Evolutionary conservation across 371 early-diverging fungal species (phyloP), one percentile per base, ranked within the genome.

Genomic region (Apophysomyces trapeziformis): DNA sequence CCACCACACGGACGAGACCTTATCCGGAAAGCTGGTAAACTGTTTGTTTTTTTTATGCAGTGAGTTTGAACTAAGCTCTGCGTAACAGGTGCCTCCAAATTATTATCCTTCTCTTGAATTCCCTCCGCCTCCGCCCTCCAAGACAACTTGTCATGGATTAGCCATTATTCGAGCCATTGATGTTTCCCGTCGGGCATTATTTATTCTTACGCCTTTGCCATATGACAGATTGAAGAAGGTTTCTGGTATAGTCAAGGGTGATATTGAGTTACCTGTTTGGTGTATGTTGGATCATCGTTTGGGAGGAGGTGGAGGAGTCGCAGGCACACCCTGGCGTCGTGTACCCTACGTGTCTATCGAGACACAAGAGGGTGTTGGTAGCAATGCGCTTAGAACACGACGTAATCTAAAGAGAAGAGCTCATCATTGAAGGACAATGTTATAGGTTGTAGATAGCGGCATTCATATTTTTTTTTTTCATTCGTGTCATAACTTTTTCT

Each of bases 81-180:
- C 13, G 57, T 26, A 11, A 12, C 61, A 74, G 78, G 67, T 62
- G 5, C 78, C 82, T 37, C 87, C 86, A 16, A 74, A 60, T n/a
- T 88, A 88, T 68, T 78, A 84, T 36, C 80, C 85, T n/a, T 74
- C 87, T 14, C 76, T 75, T 37, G 64, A 75, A 62, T 70, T 69
- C 59, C 67, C 85, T 45, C 80, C 82, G 58, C 87, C 88, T 4
- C 63, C 79, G 41, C 84, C 86, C n/a, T 66, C 66, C 45, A 68
- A 50, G 50, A 86, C 79, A 7, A 84, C 77, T 6, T 92, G 92
- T 68, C 72, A 87, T 60, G 95, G 95, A 2, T 68, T 91, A 32
- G 95, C 87, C 2, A 71, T 93, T 38, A 82, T 95, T 50, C 87
- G 95, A 21, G 79, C 88, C 0, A 88, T 93, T 60, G 92, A 93